Percentiles rank a stretch among this genome's conserved stretches.
These are phyloP conservation scores for Trypethelium eluteriae DNA, from an alignment of 495 filamentous ascomycete species.

Conservation along the genomic window DNA sequence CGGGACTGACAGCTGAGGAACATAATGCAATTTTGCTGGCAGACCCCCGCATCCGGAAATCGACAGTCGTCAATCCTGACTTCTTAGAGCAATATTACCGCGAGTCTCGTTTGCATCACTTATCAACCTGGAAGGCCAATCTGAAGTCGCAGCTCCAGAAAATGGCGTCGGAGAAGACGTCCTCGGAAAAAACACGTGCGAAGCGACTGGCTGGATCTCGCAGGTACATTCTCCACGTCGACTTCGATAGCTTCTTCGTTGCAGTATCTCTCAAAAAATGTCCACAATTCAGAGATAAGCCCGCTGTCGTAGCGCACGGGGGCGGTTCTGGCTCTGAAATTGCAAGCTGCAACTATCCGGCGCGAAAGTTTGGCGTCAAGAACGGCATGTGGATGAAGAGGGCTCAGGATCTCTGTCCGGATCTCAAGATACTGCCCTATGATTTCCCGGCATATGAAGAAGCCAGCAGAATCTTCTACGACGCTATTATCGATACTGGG, in stretches of 20 bases:
- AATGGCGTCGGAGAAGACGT: slow-evolving; percentile 59
- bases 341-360: slow-evolving; percentile 92
- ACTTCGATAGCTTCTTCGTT: slow-evolving; percentile 97
- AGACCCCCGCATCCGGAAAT: slow-evolving; percentile 74
- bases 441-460: slow-evolving; percentile 93
- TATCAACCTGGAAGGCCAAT: slow-evolving; percentile 92
- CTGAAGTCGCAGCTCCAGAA: slow-evolving; percentile 79
- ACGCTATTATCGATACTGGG: slow-evolving; percentile 66
- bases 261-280: slow-evolving; percentile 75
- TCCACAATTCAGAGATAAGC: slow-evolving; percentile 71
- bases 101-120: slow-evolving; percentile 86
- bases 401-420: slow-evolving; percentile 73
- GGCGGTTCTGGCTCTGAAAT: slow-evolving; percentile 83
- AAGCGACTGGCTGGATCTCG: slow-evolving; percentile 53
- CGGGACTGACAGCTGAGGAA: slow-evolving; percentile 71
- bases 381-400: slow-evolving; percentile 99
- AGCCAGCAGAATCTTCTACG: slow-evolving; percentile 80
- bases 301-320: slow-evolving; percentile 83
- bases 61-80: slow-evolving; percentile 79
- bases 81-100: slow-evolving; percentile 92
- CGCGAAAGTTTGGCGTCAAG: slow-evolving; percentile 75
- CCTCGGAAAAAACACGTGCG: slow-evolving; percentile 43
- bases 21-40: slow-evolving; percentile 76
- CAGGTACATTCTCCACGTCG: slow-evolving; percentile 89
- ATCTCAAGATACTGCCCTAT: slow-evolving; percentile 79